Evolutionary conservation across 1,284 basidiomycete species (phyloP), one percentile per base, ranked within the genome.

Genomic region (Malassezia yamatoensis): DNA sequence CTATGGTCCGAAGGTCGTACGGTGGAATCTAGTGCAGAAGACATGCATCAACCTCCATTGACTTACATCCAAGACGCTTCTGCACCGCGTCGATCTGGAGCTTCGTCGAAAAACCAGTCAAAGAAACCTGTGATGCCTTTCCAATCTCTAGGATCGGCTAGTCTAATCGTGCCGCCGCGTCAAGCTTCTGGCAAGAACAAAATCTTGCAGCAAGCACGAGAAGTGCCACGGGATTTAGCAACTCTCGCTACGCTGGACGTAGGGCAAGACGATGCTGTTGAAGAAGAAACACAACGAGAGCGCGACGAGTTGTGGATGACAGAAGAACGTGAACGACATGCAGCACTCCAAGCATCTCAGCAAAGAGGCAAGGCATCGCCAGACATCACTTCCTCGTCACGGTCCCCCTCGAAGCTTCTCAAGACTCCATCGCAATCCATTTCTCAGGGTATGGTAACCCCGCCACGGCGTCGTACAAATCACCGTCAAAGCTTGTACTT

Each of bases 241-340:
- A 33, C 43, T 32, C 44, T 47, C 8, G 52, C 52, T 6, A 39
- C 45, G 32, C 10, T 42, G 5, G 52, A 29, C 11, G 45, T 47
- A 8, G 38, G 35, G 36, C 32, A 48, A 18, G 39, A 39, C 38
- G 51, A 48, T 24, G 35, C 32, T 11, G 21, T 37, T 20, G 47
- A 49, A 9, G 29, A 42, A 29, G 29, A 35, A 5, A n/a, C 32
- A 15, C 12, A 49, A 29, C 18, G 37, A 15, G 46, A 24, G 20
- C 53, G 46, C 20, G 47, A 54, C 39, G 53, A 20, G 3, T 21
- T 11, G 39, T 54, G 53, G 53, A 21, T 48, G 35, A 29, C 46
- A 6, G 53, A 54, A n/a, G 53, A 54, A 37, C 37, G 46, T 18
- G 53, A 54, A 42, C 38, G 53, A 7, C 53, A 54, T 32, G 33